A percentile compares a stretch with the other conserved stretches of the same genome.
These are phyloP conservation scores for Linum tenue DNA, from an alignment of 345 rosid genomes.

Conservation along the genomic window DNA sequence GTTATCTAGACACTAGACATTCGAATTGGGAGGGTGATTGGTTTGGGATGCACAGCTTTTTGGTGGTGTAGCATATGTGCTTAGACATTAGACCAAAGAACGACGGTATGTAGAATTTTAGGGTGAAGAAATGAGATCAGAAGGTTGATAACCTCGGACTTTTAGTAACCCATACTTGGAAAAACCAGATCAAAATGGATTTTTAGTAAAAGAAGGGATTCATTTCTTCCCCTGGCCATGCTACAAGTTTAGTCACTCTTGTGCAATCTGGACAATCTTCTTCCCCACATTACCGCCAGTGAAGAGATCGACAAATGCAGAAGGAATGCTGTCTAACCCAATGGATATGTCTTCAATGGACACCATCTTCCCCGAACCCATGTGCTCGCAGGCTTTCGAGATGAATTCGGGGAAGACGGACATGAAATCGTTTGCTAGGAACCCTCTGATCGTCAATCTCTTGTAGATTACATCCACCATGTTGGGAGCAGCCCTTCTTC, in stretches of 20 bases:
- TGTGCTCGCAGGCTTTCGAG: constrained; percentile 31
- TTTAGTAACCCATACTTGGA: no score
- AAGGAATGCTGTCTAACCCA: constrained; percentile 42
- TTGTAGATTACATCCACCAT: constrained; percentile 39
- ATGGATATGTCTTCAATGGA: constrained; percentile 37
- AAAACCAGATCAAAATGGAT: no score
- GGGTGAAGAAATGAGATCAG: no score
- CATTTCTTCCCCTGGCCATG: no score
- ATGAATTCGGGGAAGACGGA: constrained; percentile 25
- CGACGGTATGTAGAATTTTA: no score
- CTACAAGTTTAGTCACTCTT: constrained; percentile 6
- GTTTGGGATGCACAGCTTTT: no score
- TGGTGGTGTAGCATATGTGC: no score
- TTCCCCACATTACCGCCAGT: constrained; percentile 31
- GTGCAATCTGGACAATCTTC: constrained; percentile 27
- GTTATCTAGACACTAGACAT: not conserved
- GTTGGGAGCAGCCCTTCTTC: constrained; percentile 29
- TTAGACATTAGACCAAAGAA: no score
- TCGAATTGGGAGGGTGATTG: no score
- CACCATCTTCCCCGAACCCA: constrained; percentile 19
- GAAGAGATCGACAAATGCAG: constrained; percentile 35
- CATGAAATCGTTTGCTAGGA: constrained; percentile 28
- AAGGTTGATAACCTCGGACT: no score
- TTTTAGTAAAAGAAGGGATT: no score
- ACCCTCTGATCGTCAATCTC: constrained; percentile 45